phyloP scores from a whole-genome alignment of 2,329 filamentous ascomycete species.

The Nectriaceae sp. region DNA sequence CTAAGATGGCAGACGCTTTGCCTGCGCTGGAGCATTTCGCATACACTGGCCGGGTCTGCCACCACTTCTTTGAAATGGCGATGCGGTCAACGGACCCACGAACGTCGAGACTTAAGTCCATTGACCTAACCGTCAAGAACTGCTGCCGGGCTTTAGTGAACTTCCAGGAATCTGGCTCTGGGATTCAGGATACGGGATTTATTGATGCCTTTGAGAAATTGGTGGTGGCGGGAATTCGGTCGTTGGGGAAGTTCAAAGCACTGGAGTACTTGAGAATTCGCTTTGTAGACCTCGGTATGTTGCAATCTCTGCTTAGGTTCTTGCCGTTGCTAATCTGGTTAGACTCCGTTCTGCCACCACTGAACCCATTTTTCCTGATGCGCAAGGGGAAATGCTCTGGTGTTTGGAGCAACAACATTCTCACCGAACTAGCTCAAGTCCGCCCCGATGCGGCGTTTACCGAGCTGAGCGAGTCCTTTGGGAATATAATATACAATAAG shows the following conservation, averaged over 20 bases:
- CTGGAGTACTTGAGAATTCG: constrained; percentile 69
- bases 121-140: constrained; percentile 75
- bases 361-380: constrained; percentile 74
- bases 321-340: constrained; percentile 17
- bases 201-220: constrained; percentile 71
- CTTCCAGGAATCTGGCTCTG: constrained; percentile 66
- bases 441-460: constrained; percentile 61
- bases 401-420: constrained; percentile 71
- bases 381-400: constrained; percentile 63
- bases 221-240: constrained; percentile 63
- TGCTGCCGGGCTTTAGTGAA: constrained; percentile 60
- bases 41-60: constrained; percentile 73
- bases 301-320: not conserved
- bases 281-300: constrained; percentile 70
- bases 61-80: constrained; percentile 64
- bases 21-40: constrained; percentile 67
- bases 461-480: constrained; percentile 65
- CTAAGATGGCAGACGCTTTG: constrained; percentile 60
- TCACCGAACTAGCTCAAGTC: constrained; percentile 59
- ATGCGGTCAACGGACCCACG: constrained; percentile 50
- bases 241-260: constrained; percentile 59
- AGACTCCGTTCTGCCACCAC: constrained; percentile 69
- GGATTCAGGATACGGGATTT: constrained; percentile 72
- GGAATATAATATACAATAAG: constrained; percentile 59
- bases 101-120: constrained; percentile 58